A percentile compares a stretch with the other conserved stretches of the same genome.
These are phyloP conservation scores for Pseudogymnoascus sp. DNA, from an alignment of 2,329 filamentous ascomycete genomes.

Conservation along the genomic window DNA sequence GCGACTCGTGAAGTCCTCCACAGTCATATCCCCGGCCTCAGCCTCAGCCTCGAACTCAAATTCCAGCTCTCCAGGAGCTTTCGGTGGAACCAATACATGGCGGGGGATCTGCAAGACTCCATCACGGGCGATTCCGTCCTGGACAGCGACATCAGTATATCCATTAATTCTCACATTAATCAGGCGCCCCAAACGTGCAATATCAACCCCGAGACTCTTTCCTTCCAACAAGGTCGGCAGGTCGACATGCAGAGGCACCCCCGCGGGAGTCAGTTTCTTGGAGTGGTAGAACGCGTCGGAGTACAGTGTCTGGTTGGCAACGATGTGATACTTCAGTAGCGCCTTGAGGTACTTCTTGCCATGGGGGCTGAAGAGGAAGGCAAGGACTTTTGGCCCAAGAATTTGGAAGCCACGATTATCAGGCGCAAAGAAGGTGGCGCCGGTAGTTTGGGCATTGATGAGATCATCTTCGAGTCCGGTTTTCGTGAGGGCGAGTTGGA, in stretches of 20 bases:
- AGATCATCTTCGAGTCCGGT: constrained; percentile 60
- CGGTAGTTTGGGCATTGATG: constrained; percentile 44
- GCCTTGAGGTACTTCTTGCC: constrained; percentile 71
- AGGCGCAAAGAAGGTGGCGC: constrained; percentile 74
- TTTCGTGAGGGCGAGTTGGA: constrained; percentile 64
- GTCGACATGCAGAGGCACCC: constrained; percentile 50
- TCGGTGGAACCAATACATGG: constrained; percentile 67
- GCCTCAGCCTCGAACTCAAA: constrained; percentile 27
- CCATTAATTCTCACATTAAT: constrained; percentile 70
- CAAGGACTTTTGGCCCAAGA: constrained; percentile 65
- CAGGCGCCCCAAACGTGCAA: constrained; percentile 59
- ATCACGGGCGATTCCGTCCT: constrained; percentile 66
- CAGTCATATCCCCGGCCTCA: constrained; percentile 40
- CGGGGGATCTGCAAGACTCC: constrained; percentile 75
- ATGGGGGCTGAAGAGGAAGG: constrained; percentile 73
- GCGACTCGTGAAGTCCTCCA: constrained; percentile 53
- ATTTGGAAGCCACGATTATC: constrained; percentile 71
- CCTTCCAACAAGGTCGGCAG: constrained; percentile 64
- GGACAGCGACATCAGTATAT: constrained; percentile 53
- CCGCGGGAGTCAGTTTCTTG: constrained; percentile 33
- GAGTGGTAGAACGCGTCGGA: constrained; percentile 66
- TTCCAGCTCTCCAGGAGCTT: constrained; percentile 27
- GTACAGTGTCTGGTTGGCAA: constrained; percentile 68
- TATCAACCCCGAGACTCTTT: constrained; percentile 61
- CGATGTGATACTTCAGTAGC: constrained; percentile 71